Evolutionary conservation across 1,284 basidiomycete species (phyloP).

Genomic region (Fomitopsis betulina): DNA sequence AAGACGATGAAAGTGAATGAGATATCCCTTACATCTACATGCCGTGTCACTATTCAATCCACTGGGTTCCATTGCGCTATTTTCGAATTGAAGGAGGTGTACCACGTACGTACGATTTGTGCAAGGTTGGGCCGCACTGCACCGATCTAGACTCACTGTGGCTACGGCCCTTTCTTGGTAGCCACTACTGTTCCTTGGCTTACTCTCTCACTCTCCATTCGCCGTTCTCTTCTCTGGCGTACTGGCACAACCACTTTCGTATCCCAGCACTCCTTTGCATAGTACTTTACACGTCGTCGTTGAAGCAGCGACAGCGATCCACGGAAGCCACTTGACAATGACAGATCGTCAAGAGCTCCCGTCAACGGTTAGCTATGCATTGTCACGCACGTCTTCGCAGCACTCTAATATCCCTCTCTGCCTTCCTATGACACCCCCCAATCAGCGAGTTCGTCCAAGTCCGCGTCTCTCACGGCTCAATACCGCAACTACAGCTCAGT

Average conservation of each 20-base stretch:
- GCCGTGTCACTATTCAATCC: background rate
- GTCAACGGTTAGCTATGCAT: background rate
- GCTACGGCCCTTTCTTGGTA: background rate
- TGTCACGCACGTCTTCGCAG: background rate
- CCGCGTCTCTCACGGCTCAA: background rate
- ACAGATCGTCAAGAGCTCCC: background rate
- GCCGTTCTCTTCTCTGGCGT: background rate
- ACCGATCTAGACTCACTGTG: background rate
- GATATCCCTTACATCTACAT: background rate
- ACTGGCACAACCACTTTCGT: background rate
- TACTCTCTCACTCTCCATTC: background rate
- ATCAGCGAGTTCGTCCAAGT: background rate
- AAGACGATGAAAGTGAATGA: constrained; percentile 44
- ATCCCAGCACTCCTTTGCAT: background rate
- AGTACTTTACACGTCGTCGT: background rate
- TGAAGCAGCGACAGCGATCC: too few species aligned
- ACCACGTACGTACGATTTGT: background rate
- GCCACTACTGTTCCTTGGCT: background rate
- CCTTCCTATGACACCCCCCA: background rate
- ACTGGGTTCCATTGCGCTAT: background rate
- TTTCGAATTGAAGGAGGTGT: background rate
- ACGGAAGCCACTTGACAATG: background rate
- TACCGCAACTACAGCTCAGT: background rate
- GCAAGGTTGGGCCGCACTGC: background rate
- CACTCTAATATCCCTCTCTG: background rate